Conservation (phyloP, 192 early-diverging fungal species). For the Funneliformis geosporum region DNA sequence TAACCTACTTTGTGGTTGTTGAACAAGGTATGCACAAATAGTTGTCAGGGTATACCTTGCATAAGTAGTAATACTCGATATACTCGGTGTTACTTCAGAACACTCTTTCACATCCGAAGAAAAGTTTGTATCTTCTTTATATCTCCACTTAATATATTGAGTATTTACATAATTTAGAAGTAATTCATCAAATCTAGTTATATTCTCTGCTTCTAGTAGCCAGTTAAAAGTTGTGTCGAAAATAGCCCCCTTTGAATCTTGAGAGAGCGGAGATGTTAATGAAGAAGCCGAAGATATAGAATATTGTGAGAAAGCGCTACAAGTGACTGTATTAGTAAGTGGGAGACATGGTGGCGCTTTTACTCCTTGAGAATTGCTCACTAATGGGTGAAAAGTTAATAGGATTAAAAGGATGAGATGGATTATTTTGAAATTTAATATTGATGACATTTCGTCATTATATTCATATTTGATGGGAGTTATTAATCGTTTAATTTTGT, state of each 20-base stretch:
- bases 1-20: neutral
- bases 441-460: neutral
- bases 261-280: neutral
- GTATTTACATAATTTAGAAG: conserved; percentile 16
- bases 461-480: neutral
- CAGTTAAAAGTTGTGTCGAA: neutral
- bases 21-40: conserved; percentile 17
- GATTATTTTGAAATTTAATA: neutral
- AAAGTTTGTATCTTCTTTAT: neutral
- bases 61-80: neutral
- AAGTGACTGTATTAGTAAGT: neutral
- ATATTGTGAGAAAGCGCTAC: conserved; percentile 1
- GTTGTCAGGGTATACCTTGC: conserved; percentile 10
- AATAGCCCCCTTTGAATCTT: neutral
- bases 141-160: conserved; percentile 8
- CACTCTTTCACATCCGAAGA: neutral
- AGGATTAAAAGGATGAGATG: neutral
- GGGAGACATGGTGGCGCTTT: conserved; percentile 12
- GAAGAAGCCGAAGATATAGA: neutral
- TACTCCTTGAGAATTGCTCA: neutral
- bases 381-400: neutral
- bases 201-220: neutral
- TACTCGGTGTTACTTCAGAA: neutral
- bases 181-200: conserved; percentile 7
- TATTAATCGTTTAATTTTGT: neutral